Evolutionary conservation across 73 alveolate species (phyloP), one percentile per base, ranked within the genome.

Genomic region (Uronychia setigera): DNA sequence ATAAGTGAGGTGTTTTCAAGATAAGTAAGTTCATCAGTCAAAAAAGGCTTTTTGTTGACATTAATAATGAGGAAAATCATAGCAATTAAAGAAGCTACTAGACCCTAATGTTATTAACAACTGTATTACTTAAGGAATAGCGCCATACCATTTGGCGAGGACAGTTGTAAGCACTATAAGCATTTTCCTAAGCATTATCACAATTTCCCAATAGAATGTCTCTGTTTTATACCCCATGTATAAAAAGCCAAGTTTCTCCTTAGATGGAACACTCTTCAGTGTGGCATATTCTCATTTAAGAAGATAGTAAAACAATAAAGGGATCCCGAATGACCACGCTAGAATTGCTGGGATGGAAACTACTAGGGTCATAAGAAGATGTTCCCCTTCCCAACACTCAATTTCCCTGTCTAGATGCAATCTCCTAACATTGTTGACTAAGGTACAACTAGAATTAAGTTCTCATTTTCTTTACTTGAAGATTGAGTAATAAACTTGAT

Each of bases 301-400:
- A 1, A 88, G 59, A 0, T 58, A 31, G 27, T 60, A 60, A 5
- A 84, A 78, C 78, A 92, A 78, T 1, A 83, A 32, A 27, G 96
- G 96, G 26, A 92, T 88, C 14, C 96, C 96, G 26, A 87, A 32
- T 0, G 91, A 91, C 96, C 96, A 92, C 35, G 84, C 83, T 26
- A 92, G 30, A 35, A 92, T 83, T 1, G 85, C 29, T 33, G 96
- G 96, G 29, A 88, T 26, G 0, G 96, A 89, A 1, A 92, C 84
- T 0, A 60, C 74, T n/a, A 82, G 81, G 32, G 90, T 67, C 77
- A 59, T 84, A 19, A 46, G 29, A 9, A 84, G 1, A 76, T 92
- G 95, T 0, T 59, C 29, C 0, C 75, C 28, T n/a, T 31, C 76
- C 94, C 95, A 92, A 82, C 97, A 92, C 19, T 46, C 19, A 19